Conservation (phyloP, 495 filamentous ascomycete genomes). For the Penicillium paradoxum region DNA sequence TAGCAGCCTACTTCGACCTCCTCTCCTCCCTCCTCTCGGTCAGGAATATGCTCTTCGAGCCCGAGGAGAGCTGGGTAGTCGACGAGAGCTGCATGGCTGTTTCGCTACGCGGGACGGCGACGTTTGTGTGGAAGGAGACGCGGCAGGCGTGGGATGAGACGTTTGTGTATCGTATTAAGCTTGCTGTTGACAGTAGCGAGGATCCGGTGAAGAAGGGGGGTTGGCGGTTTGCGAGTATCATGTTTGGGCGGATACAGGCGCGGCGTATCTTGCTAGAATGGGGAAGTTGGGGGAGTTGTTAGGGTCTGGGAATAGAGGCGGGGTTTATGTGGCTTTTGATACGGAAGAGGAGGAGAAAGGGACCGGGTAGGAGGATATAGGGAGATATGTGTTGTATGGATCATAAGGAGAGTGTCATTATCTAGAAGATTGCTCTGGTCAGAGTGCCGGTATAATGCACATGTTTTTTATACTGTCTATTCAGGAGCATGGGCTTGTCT, state of each 20-base stretch:
- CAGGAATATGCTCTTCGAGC: constrained; percentile 48
- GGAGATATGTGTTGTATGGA: not conserved
- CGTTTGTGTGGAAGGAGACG: constrained; percentile 47
- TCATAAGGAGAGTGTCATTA: not conserved
- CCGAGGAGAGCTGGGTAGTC: constrained; percentile 43
- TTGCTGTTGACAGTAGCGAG: constrained; percentile 32
- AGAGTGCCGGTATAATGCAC: not conserved
- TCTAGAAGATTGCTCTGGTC: not conserved
- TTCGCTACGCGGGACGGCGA: constrained; percentile 43
- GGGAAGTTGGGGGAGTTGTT: constrained; percentile 33
- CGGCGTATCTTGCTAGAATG: constrained; percentile 52
- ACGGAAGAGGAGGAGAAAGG: not conserved
- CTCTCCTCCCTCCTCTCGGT: constrained; percentile 39
- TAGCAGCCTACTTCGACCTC: constrained; percentile 44
- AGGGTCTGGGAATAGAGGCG: not conserved
- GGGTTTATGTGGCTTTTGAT: constrained; percentile 1
- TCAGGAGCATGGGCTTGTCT: not conserved
- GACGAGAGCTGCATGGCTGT: constrained; percentile 43
- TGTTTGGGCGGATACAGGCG: constrained; percentile 63
- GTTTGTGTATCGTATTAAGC: constrained; percentile 51
- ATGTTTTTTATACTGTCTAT: not conserved
- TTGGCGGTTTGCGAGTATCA: constrained; percentile 48
- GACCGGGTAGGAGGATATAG: not conserved
- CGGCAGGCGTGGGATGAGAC: constrained; percentile 54
- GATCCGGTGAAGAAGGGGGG: constrained; percentile 9